Percentiles rank a stretch among this genome's conserved stretches.
These are phyloP conservation scores for Ceratocystis cubensis DNA, from an alignment of 2,329 filamentous ascomycete species.

Conservation along the genomic window DNA sequence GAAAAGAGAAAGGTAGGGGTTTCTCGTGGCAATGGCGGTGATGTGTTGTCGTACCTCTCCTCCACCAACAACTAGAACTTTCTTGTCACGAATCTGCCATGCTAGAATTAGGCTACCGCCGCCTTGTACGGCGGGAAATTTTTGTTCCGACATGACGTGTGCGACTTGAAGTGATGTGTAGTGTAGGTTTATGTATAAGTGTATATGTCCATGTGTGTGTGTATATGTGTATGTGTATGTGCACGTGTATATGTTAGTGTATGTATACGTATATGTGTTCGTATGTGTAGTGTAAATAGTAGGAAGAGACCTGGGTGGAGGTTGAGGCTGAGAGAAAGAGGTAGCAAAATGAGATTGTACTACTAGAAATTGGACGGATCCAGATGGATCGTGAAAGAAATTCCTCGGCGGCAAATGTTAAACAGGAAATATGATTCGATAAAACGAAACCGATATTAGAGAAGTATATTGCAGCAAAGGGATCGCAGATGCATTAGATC, in stretches of 20 bases:
- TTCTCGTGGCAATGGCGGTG: not conserved
- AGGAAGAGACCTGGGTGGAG: too few species aligned
- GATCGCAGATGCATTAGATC: not conserved
- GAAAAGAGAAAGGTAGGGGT: not conserved
- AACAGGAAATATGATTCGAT: not conserved
- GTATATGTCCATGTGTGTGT: too few species aligned
- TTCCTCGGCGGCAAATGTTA: too few species aligned
- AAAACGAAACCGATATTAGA: not conserved
- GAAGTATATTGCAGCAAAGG: not conserved
- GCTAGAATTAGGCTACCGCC: constrained; percentile 89
- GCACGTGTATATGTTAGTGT: too few species aligned
- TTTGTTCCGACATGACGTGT: constrained; percentile 20
- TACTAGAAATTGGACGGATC: too few species aligned
- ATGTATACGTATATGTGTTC: too few species aligned
- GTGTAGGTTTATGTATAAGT: too few species aligned
- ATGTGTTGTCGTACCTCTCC: constrained; percentile 55
- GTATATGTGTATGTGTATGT: too few species aligned
- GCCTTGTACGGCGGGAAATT: constrained; percentile 71
- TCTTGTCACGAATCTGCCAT: constrained; percentile 86
- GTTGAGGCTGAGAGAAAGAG: too few species aligned
- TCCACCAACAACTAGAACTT: constrained; percentile 83
- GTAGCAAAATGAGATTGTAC: too few species aligned
- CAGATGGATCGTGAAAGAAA: too few species aligned
- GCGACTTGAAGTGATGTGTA: not conserved
- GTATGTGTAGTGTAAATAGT: too few species aligned